Percentiles rank a stretch among this genome's conserved stretches.
These are phyloP conservation scores for Pythium angustatum DNA, from an alignment of 352 stramenopile genomes.

Conservation along the genomic window DNA sequence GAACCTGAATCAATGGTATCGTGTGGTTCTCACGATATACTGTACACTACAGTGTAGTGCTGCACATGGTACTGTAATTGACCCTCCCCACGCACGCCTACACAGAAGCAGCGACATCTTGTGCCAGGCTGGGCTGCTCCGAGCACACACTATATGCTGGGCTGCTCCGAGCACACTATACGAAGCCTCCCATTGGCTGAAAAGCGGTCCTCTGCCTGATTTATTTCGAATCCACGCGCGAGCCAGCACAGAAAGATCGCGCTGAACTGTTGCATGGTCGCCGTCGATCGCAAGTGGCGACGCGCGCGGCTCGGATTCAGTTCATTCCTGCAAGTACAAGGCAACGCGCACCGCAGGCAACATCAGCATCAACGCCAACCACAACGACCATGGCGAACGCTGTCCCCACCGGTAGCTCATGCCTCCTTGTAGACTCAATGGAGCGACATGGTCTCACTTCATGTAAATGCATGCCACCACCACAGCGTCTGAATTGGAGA, in stretches of 20 bases:
- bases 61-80: too few relatives aligned
- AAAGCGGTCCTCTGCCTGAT: conserved; percentile 6
- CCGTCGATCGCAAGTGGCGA: neutral
- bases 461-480: too few relatives aligned
- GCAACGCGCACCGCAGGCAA: neutral
- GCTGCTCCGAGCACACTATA: too few relatives aligned
- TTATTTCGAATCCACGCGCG: conserved; percentile 10
- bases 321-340: conserved; percentile 7
- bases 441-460: too few relatives aligned
- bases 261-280: conserved; percentile 3
- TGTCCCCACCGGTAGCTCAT: conserved; percentile 44
- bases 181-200: conserved; percentile 8
- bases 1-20: too few relatives aligned
- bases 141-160: too few relatives aligned
- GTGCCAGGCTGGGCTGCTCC: too few relatives aligned
- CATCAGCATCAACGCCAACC: neutral
- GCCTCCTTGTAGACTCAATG: too few relatives aligned
- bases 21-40: too few relatives aligned
- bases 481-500: conserved; percentile 47
- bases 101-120: too few relatives aligned
- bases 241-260: conserved; percentile 21
- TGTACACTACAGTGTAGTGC: too few relatives aligned
- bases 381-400: conserved; percentile 38
- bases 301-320: neutral
- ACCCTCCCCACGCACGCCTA: too few relatives aligned